Evolutionary conservation across 345 rosid genomes (phyloP).

Genomic region (Turritis glabra): DNA sequence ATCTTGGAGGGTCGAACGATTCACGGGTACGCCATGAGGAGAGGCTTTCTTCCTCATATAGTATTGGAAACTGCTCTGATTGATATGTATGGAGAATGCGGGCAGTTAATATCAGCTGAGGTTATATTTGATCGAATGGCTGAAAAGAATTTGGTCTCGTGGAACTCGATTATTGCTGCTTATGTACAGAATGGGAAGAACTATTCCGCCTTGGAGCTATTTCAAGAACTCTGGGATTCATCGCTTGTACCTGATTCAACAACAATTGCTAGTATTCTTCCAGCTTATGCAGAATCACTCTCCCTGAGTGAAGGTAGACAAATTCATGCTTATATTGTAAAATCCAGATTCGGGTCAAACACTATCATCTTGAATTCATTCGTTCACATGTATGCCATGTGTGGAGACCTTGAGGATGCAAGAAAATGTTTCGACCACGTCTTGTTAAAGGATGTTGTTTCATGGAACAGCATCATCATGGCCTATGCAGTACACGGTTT

Average conservation of each 20-base stretch:
- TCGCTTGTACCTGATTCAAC: conserved; percentile 54
- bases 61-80: conserved; percentile 70
- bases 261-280: conserved; percentile 60
- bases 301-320: conserved; percentile 54
- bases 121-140: conserved; percentile 47
- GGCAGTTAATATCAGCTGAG: conserved; percentile 48
- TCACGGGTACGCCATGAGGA: conserved; percentile 68
- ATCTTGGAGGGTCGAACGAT: conserved; percentile 55
- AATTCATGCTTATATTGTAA: conserved; percentile 54
- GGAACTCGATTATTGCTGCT: conserved; percentile 73
- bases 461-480: conserved; percentile 84
- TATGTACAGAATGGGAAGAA: conserved; percentile 53
- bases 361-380: conserved; percentile 60
- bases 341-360: conserved; percentile 44
- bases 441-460: conserved; percentile 52
- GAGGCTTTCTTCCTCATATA: conserved; percentile 60
- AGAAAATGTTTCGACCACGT: conserved; percentile 51
- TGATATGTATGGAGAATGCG: conserved; percentile 62
- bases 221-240: conserved; percentile 46
- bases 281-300: conserved; percentile 66
- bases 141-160: conserved; percentile 59
- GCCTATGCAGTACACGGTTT: conserved; percentile 70
- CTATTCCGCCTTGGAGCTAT: conserved; percentile 53
- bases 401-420: conserved; percentile 70
- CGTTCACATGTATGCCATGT: conserved; percentile 64